These are phyloP conservation scores for Syzygium syzygioides DNA, from an alignment of 441 rosid species.

Conservation along the genomic window DNA sequence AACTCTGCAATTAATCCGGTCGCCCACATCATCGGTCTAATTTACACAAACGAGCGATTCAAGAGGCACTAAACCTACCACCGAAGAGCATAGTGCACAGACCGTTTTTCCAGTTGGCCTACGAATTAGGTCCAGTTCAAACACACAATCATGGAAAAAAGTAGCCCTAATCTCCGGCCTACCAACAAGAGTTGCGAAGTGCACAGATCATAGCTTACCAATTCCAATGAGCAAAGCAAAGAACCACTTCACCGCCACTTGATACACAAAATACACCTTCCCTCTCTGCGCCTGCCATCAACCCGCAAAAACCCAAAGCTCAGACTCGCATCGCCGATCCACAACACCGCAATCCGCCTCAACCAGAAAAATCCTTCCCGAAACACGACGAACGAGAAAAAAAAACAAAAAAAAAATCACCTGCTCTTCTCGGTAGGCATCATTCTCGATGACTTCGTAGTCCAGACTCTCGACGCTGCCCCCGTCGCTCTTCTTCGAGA, in stretches of 20 bases:
- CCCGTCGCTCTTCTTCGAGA: slow-evolving; percentile 34
- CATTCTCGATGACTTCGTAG: slow-evolving; percentile 89
- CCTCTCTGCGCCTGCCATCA: slow-evolving; percentile 75
- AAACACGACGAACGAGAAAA: not conserved
- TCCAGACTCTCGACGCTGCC: slow-evolving; percentile 75
- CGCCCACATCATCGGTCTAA: not conserved
- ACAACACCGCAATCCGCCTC: not conserved
- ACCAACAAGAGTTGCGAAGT: not conserved
- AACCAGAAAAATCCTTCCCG: not conserved
- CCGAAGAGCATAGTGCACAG: not conserved
- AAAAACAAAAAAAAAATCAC: slow-evolving; percentile 16
- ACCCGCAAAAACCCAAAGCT: not conserved
- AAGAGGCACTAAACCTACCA: not conserved
- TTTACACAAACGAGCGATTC: not conserved
- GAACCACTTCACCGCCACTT: slow-evolving; percentile 88
- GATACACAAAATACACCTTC: slow-evolving; percentile 64
- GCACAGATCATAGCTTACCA: slow-evolving; percentile 35
- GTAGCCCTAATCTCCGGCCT: not conserved
- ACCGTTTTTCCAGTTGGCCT: not conserved
- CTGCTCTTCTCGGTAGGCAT: slow-evolving; percentile 91
- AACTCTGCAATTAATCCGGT: not conserved
- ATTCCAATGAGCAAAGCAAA: slow-evolving; percentile 94
- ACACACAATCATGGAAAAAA: not conserved
- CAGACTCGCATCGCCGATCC: not conserved
- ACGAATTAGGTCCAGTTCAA: not conserved